phyloP scores from a whole-genome alignment of 495 filamentous ascomycete genomes.

The Hyaloscypha hepaticicola region DNA sequence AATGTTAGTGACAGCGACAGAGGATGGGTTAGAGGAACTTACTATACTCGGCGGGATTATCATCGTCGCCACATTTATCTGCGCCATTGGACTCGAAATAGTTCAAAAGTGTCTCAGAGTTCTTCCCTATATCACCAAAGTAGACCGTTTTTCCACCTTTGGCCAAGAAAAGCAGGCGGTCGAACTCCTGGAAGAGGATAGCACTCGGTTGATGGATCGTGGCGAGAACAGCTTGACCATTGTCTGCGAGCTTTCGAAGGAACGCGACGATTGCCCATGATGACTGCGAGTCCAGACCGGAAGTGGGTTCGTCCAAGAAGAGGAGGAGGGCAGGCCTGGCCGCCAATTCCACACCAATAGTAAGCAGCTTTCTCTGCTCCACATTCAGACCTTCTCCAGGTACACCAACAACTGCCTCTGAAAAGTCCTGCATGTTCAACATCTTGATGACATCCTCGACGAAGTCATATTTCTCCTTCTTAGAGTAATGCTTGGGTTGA shows the following conservation, averaged over 20 bases:
- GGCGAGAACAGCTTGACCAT: constrained; percentile 83
- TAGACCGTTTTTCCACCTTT: constrained; percentile 78
- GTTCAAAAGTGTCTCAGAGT: constrained; percentile 58
- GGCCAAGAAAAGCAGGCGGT: constrained; percentile 74
- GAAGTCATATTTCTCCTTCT: constrained; percentile 76
- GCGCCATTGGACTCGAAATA: constrained; percentile 80
- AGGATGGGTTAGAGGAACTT: constrained; percentile 19
- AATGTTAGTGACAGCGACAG: background rate
- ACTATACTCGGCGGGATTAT: constrained; percentile 54
- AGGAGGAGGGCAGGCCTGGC: constrained; percentile 87
- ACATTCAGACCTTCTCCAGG: constrained; percentile 90
- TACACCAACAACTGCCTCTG: constrained; percentile 84
- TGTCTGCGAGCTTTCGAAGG: constrained; percentile 77
- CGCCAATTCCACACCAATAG: constrained; percentile 89
- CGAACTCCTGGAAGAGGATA: constrained; percentile 88
- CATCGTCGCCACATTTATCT: constrained; percentile 65
- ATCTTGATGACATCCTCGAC: constrained; percentile 90
- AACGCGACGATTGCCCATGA: constrained; percentile 81
- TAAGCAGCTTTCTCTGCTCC: constrained; percentile 85
- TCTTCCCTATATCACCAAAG: constrained; percentile 74
- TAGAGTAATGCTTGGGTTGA: constrained; percentile 68
- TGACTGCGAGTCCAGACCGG: constrained; percentile 57
- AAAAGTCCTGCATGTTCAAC: constrained; percentile 83
- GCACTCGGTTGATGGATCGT: constrained; percentile 94
- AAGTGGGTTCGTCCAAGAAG: constrained; percentile 80